Evolutionary conservation across 192 early-diverging fungal genomes (phyloP), one percentile per base, ranked within the genome.

Genomic region (Podila horticola): DNA sequence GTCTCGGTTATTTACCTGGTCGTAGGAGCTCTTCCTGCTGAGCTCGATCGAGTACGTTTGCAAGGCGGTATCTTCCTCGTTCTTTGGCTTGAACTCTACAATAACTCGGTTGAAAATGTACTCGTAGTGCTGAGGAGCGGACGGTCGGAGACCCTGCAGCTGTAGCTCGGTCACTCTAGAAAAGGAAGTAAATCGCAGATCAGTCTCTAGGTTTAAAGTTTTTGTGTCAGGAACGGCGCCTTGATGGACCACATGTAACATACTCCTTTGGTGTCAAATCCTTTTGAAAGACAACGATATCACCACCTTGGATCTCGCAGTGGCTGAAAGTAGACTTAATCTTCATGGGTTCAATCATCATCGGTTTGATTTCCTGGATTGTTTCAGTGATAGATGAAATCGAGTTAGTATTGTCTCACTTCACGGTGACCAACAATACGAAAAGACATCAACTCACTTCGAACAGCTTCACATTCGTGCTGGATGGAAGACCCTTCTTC

Each of bases 221-320:
- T n/a, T 24, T 55, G 4, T 24, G 6, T 10, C 20, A 55, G n/a
- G 20, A 55, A 55, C 19, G 0, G 4, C 24, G 17, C 11, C 17
- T 33, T 24, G 8, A 11, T 61, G 28, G 59, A 4, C 33, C 11
- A 55, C 24, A 48, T 30, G 50, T 72, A 57, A 75, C 75, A 19
- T 79, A 88, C 83, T 89, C 84, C 69, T 85, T 82, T 33, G 74
- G 82, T 22, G 82, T 86, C 26, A 91, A 69, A 26, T 83, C 84
- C 24, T 82, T 83, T 83, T 97, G 95, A 82, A 93, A 91, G 70
- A 89, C 92, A 64, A 99, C 89, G 64, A 99, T 98, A 75, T 99
- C 98, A 34, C 98, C 98, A 64, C 93, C 93, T 76, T 95, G 92
- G 58, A 99, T 90, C 76, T 99, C 98, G 17, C 93, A 91, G 33